Percentiles rank a stretch among this genome's conserved stretches.
Conservation (phyloP, 768 basidiomycete genomes). For the Boletus rubescentipes region DNA sequence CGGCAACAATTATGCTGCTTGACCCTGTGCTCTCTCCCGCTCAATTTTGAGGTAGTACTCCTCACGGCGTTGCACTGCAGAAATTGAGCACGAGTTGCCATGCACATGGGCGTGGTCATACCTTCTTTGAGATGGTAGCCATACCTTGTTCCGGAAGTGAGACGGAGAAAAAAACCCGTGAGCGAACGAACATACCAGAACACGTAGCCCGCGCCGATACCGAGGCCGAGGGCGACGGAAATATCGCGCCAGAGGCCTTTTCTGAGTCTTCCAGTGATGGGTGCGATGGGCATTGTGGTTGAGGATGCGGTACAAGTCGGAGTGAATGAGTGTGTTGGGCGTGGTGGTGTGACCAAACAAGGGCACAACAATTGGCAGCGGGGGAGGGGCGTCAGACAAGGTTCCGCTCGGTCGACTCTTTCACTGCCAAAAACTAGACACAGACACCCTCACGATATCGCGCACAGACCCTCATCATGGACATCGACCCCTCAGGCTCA, state of each 20-base stretch:
- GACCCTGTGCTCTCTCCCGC: conserved; percentile 41
- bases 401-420: conserved; percentile 19
- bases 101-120: conserved; percentile 39
- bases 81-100: conserved; percentile 14
- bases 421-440: conserved; percentile 13
- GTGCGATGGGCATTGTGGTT: conserved; percentile 75
- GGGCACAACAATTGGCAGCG: conserved; percentile 30
- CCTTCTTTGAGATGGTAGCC: conserved; percentile 72
- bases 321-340: background rate
- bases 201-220: conserved; percentile 67
- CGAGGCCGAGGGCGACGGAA: conserved; percentile 71
- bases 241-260: conserved; percentile 90
- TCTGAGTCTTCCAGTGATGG: conserved; percentile 92
- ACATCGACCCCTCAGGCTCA: conserved; percentile 79
- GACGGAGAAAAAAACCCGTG: conserved; percentile 19
- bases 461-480: conserved; percentile 49
- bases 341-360: conserved; percentile 29
- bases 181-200: conserved; percentile 68
- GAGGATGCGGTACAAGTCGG: conserved; percentile 31
- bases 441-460: conserved; percentile 10
- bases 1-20: conserved; percentile 6
- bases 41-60: conserved; percentile 86
- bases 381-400: conserved; percentile 19
- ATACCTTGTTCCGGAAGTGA: conserved; percentile 57
- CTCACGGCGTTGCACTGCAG: conserved; percentile 77